Conservation (phyloP, 1,284 basidiomycete genomes). For the Grifola frondosa region DNA sequence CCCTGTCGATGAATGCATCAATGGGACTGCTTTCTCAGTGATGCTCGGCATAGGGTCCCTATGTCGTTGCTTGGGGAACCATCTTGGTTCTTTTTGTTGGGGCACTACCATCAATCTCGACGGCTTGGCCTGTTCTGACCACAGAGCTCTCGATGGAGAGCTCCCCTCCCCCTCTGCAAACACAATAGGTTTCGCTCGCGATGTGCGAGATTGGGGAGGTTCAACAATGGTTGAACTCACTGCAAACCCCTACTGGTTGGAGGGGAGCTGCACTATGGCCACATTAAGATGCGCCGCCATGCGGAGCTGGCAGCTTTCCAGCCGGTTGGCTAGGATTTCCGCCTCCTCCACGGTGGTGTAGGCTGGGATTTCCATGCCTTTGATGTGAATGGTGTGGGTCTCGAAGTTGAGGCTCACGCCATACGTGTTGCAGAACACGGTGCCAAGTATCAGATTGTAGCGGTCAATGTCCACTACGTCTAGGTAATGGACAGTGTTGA, state of each 20-base stretch:
- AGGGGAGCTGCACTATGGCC: not conserved
- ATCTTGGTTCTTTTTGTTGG: not conserved
- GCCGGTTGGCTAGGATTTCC: not conserved
- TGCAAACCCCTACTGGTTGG: not conserved
- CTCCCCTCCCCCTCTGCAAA: constrained; percentile 8
- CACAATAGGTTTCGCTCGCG: not conserved
- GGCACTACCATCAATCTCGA: not conserved
- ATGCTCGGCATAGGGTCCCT: not conserved
- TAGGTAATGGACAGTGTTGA: constrained; percentile 14
- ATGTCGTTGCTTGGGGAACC: constrained; percentile 3
- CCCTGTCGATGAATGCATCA: constrained; percentile 1
- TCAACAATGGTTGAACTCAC: not conserved
- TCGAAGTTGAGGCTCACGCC: constrained; percentile 29
- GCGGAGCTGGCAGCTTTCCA: not conserved
- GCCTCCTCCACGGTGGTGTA: constrained; percentile 3
- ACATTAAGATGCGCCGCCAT: not conserved
- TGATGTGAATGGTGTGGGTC: constrained; percentile 11
- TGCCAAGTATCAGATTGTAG: constrained; percentile 33
- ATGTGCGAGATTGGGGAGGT: constrained; percentile 10
- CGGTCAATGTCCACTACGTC: constrained; percentile 33
- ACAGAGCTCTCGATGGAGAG: not conserved
- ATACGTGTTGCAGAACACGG: constrained; percentile 26
- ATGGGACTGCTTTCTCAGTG: not conserved
- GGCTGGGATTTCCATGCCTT: not conserved
- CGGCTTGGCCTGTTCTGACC: not conserved